Percentiles rank a stretch among this genome's conserved stretches.
Conservation (phyloP, 805 yeast species). For the Zygotorulaspora florentina region DNA sequence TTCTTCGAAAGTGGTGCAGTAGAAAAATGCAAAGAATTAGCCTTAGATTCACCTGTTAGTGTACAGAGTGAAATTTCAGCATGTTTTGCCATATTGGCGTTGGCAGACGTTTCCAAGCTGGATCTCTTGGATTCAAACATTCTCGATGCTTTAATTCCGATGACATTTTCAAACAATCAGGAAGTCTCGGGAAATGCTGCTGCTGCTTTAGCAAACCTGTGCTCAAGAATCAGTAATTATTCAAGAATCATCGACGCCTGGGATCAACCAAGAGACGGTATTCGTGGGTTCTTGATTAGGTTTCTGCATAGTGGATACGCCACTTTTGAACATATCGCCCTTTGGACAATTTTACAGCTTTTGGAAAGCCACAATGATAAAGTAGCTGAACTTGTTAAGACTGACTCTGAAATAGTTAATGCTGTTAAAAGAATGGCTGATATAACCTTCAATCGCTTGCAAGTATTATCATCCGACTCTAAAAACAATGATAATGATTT, state of each 20-base stretch:
- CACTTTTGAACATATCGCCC: slow-evolving; percentile 95
- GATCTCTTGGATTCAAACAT: slow-evolving; percentile 79
- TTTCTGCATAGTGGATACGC: slow-evolving; percentile 81
- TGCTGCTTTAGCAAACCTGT: slow-evolving; percentile 93
- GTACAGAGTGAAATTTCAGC: slow-evolving; percentile 97
- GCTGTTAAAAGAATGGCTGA: slow-evolving; percentile 49
- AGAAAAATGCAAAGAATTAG: slow-evolving; percentile 83
- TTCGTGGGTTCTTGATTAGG: slow-evolving; percentile 73
- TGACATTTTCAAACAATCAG: slow-evolving; percentile 79
- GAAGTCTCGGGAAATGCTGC: slow-evolving; percentile 99
- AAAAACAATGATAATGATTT: slow-evolving; percentile 23
- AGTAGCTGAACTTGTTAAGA: slow-evolving; percentile 51
- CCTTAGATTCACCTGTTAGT: slow-evolving; percentile 77
- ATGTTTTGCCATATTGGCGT: slow-evolving; percentile 92
- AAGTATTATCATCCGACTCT: slow-evolving; percentile 26
- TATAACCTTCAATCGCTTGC: slow-evolving; percentile 33
- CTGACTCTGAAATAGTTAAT: slow-evolving; percentile 48
- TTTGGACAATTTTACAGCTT: slow-evolving; percentile 93
- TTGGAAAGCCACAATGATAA: slow-evolving; percentile 78
- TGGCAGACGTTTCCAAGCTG: slow-evolving; percentile 90
- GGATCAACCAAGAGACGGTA: slow-evolving; percentile 78
- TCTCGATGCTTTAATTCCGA: slow-evolving; percentile 83
- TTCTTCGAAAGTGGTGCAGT: slow-evolving; percentile 94
- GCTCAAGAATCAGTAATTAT: slow-evolving; percentile 85
- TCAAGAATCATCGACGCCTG: slow-evolving; percentile 73